Base-by-base conservation (phyloP, 495 filamentous ascomycete genomes). In the Penicillium malachiteum region DNA sequence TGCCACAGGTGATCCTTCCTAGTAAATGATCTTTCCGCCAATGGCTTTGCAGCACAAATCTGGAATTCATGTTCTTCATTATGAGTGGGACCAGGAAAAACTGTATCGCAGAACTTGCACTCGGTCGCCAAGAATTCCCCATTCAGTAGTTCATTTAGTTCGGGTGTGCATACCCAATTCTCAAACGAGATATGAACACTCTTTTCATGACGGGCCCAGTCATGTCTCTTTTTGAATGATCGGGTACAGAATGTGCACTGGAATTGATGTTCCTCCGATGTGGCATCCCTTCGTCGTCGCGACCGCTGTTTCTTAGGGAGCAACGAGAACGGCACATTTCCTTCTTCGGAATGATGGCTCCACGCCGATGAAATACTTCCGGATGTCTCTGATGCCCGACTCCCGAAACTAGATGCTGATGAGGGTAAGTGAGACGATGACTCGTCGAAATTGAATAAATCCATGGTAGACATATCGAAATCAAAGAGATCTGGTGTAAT, bases 201-300 rank as follows among this genome's bases (percentile, higher is more conserved):
- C 58, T 90, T 91, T 66, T 94, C 90, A 67, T 94, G 90, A 35
- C 90, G 79, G 49, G 86, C 80, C 90, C 90, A 94, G 68, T 94
- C 90, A 68, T 91, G 87, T 68, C 91, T 91, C 49, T 86, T 90
- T 55, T 85, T 84, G 72, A 92, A 93, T 0, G 84, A 87, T 52
- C 89, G 84, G 0, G 84, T 84, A 65, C 90, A 94, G 73, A 94
- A 94, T 8, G 90, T 94, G 68, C 90, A 94, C 63, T 92, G 87
- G 71, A 85, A 94, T 46, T 54, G 57, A 32, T 57, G 11, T 3
- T 66, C 63, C 5, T 80, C 82, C 74, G 76, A 62, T 73, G 80
- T 48, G 79, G 58, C 30, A 77, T 84, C 38, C 71, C 73, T 17
- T 75, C 80, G 64, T 78, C 55, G 63, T 40, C 17, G 45, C 30